Conservation (phyloP, 2,329 filamentous ascomycete genomes). For the Colletotrichum karsti region DNA sequence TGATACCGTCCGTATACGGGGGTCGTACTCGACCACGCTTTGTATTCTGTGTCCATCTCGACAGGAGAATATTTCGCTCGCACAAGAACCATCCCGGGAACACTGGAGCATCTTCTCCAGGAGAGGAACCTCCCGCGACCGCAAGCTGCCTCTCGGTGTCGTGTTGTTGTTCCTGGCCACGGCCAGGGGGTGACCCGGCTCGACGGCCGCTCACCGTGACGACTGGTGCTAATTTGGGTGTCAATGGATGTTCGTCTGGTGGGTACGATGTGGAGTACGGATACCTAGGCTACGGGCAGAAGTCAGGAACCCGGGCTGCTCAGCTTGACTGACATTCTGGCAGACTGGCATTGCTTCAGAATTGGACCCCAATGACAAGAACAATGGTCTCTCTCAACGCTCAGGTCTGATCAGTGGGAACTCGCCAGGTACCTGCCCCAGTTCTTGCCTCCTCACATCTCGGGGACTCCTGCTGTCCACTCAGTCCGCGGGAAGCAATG, state of each 20-base stretch:
- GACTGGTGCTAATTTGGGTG: conserved; percentile 24
- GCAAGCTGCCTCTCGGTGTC: conserved; percentile 3
- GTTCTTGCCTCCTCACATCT: conserved; percentile 22
- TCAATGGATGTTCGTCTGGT: conserved; percentile 7
- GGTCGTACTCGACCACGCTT: not conserved
- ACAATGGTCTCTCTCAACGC: too few relatives aligned
- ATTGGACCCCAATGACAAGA: not conserved
- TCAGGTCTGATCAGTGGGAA: not conserved
- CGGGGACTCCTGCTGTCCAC: conserved; percentile 9
- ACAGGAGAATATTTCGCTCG: conserved; percentile 2
- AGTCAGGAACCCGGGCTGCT: not conserved
- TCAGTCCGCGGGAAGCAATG: not conserved
- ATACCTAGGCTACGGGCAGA: not conserved
- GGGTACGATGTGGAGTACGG: conserved; percentile 3
- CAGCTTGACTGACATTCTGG: not conserved
- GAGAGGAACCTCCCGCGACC: not conserved
- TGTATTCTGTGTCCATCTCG: not conserved
- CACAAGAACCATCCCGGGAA: not conserved
- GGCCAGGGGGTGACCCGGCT: conserved; percentile 17
- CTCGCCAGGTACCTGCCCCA: conserved; percentile 3
- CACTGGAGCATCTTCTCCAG: not conserved
- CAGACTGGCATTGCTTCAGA: not conserved
- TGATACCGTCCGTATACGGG: conserved; percentile 7
- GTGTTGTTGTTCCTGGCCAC: conserved; percentile 12
- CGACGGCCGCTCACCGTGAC: conserved; percentile 22